phyloP scores from a whole-genome alignment of 805 yeast genomes.

The Wickerhamiella hasegawae region DNA sequence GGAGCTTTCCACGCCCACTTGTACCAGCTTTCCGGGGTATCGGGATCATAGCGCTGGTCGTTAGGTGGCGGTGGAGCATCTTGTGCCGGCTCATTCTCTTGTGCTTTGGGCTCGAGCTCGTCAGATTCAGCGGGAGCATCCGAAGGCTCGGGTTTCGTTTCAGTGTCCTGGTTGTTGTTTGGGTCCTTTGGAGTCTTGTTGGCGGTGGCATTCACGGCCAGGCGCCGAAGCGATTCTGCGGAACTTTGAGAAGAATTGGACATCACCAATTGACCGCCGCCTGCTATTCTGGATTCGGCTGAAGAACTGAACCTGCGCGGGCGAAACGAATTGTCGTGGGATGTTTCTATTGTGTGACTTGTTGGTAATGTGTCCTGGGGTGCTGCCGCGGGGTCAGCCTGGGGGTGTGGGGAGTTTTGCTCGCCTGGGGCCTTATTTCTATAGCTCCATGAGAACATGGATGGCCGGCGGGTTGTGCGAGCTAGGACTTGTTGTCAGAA shows the following conservation, averaged over 20 bases:
- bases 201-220: not conserved
- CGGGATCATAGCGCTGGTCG: not conserved
- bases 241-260: not conserved
- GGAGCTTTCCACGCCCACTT: conserved; percentile 2
- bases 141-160: not conserved
- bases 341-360: no score
- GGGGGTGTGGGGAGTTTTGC: no score
- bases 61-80: not conserved
- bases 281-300: not conserved
- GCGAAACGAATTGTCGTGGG: no score
- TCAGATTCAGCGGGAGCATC: not conserved
- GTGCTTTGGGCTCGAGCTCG: no score
- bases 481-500: no score
- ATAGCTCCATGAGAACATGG: no score
- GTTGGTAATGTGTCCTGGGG: no score
- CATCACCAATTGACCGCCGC: not conserved
- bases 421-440: no score
- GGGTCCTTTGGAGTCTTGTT: not conserved
- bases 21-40: conserved; percentile 1
- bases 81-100: not conserved
- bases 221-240: not conserved
- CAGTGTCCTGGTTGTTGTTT: not conserved
- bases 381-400: no score
- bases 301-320: not conserved
- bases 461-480: no score